Conservation (phyloP, 192 early-diverging fungal genomes). For the Podila verticillata region DNA sequence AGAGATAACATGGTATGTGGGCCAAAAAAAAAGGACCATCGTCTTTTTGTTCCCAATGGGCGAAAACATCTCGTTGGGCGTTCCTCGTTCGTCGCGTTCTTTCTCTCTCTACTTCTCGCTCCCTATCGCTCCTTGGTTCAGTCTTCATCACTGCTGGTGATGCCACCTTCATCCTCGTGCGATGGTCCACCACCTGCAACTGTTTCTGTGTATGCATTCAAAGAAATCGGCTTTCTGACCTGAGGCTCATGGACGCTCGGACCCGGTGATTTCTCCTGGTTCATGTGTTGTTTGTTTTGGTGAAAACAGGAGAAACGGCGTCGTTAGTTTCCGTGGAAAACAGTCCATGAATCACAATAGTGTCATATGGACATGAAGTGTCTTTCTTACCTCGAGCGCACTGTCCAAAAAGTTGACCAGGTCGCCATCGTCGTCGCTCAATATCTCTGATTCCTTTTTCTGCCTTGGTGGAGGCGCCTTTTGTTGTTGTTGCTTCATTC, state of each 20-base stretch:
- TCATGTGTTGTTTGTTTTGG: not conserved
- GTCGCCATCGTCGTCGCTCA: conserved; percentile 7
- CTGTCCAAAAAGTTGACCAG: conserved; percentile 7
- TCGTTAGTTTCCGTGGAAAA: not conserved
- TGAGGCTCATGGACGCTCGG: not conserved
- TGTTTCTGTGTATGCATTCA: conserved; percentile 1
- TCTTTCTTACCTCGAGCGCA: conserved; percentile 1
- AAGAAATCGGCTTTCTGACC: not conserved
- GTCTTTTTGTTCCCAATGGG: too few species aligned
- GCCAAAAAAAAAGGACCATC: too few species aligned
- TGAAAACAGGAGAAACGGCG: not conserved
- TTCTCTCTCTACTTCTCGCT: too few species aligned
- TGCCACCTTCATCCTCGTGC: not conserved
- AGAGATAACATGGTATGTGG: too few species aligned
- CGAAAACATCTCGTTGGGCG: too few species aligned
- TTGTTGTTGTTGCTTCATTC: conserved; percentile 8
- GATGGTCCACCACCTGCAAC: not conserved
- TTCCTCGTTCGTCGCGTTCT: too few species aligned
- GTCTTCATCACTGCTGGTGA: conserved; percentile 1
- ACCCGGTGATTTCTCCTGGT: not conserved
- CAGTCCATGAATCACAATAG: too few species aligned
- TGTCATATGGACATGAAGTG: too few species aligned
- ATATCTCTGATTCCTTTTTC: not conserved
- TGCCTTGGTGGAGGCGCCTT: conserved; percentile 11
- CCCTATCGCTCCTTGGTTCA: not conserved